Conservation (phyloP, 805 yeast genomes). For the Helenozyma baotianmanensis region DNA sequence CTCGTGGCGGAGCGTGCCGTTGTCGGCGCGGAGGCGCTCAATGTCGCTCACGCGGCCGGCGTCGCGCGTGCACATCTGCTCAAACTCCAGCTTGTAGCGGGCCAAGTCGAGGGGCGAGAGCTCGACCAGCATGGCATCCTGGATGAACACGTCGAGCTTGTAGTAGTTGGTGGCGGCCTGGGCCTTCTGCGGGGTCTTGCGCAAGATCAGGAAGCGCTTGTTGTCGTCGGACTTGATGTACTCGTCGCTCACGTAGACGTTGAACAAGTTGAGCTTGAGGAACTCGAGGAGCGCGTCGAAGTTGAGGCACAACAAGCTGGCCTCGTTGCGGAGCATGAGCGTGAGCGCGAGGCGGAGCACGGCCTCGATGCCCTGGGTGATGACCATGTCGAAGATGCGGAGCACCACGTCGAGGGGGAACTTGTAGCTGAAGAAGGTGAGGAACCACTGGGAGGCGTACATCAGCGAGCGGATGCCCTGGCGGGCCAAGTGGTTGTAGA, state of each 20-base stretch:
- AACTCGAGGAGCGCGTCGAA: conserved; percentile 77
- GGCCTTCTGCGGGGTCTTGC: conserved; percentile 13
- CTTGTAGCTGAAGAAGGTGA: conserved; percentile 91
- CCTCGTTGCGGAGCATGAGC: conserved; percentile 66
- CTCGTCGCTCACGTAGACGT: conserved; percentile 51
- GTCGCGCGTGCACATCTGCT: conserved; percentile 66
- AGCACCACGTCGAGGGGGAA: conserved; percentile 87
- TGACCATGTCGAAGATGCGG: conserved; percentile 80
- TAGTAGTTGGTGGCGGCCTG: conserved; percentile 32
- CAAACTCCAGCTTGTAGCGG: conserved; percentile 70
- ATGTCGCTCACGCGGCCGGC: conserved; percentile 60
- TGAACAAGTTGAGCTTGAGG: conserved; percentile 76
- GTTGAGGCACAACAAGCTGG: conserved; percentile 50
- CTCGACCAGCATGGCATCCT: conserved; percentile 70
- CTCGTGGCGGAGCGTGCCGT: conserved; percentile 69
- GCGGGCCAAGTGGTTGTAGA: conserved; percentile 70
- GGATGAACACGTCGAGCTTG: conserved; percentile 68
- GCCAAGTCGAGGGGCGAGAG: conserved; percentile 69
- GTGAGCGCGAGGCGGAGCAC: conserved; percentile 80
- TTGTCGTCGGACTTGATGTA: conserved; percentile 17
- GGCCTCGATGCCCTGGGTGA: conserved; percentile 89
- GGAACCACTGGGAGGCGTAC: conserved; percentile 98
- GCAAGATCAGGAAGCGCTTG: conserved; percentile 17
- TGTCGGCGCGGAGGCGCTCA: conserved; percentile 53
- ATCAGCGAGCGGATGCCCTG: conserved; percentile 89